Base-by-base conservation (phyloP, 2,329 filamentous ascomycete genomes). In the Metarhizium sp. region DNA sequence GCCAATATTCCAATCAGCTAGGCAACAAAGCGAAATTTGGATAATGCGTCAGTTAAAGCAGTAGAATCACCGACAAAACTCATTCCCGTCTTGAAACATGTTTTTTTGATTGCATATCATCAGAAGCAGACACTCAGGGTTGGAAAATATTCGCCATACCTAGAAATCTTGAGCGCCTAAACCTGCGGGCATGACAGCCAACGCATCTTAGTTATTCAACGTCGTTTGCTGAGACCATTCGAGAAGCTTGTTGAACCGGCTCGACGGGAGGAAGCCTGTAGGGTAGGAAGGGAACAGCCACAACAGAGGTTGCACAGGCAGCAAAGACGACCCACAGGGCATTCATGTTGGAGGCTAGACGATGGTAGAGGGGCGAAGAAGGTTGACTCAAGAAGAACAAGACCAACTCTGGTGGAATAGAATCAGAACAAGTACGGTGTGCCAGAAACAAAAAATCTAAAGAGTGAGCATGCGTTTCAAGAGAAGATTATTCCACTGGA, bases 1-100 rank as follows among this genome's bases (percentile, higher is more conserved):
- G 42, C 42, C 42, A 45, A 45, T 16, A 20, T 48, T 48, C 14
- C 7, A 5, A 8, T 48, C 20, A 52, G 50, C 18, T 29, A n/a
- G 18, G 4, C 36, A 52, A 43, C 13, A 43, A 43, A 18, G 20
- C 20, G 16, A 43, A 30, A 42, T 45, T 16, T 29, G 11, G 29
- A 36, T 2, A 43, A 18, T 18, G 45, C 45, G 50, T 55, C 54
- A 52, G 50, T 14, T 34, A 25, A 51, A 51, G 53, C 45, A 50
- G 56, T 66, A 60, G 64, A 69, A 68, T 70, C 69, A 71, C 61
- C 49, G 62, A 62, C 56, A 55, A 61, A 25, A 51, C 63, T 68
- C 66, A 72, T 67, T 67, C 67, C 66, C 67, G 68, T 71, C 69
- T 71, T 70, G 67, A 71, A 71, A 71, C 68, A 71, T 70, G 57